Percentiles rank a stretch among this genome's conserved stretches.
phyloP scores from a whole-genome alignment of 2,329 filamentous ascomycete species.

The Cytospora paraplurivora region DNA sequence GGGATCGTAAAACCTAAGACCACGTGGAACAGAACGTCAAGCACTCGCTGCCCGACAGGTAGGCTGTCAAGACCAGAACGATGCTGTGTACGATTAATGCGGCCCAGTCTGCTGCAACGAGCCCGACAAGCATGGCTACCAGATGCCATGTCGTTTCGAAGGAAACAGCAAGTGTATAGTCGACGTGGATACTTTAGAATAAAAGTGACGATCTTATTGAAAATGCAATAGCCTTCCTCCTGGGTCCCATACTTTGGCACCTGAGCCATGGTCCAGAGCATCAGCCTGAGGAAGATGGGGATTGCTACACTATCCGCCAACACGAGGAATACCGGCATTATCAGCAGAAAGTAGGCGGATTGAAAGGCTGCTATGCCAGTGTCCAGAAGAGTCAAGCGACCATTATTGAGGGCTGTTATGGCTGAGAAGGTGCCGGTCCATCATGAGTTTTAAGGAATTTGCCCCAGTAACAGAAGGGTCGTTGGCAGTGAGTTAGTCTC shows the following conservation, averaged over 20 bases:
- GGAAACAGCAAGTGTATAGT: slow-evolving; percentile 68
- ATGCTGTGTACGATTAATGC: slow-evolving; percentile 57
- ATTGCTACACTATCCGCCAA: slow-evolving; percentile 56
- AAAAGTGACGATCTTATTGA: slow-evolving; percentile 46
- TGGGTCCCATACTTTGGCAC: slow-evolving; percentile 36
- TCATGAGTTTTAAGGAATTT: slow-evolving; percentile 50
- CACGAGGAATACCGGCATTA: slow-evolving; percentile 35
- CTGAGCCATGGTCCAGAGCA: slow-evolving; percentile 12
- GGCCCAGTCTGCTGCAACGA: slow-evolving; percentile 56
- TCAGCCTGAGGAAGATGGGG: slow-evolving; percentile 50
- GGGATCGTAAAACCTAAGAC: slow-evolving; percentile 11
- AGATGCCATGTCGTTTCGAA: slow-evolving; percentile 53
- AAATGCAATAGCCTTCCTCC: slow-evolving; percentile 41
- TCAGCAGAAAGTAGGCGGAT: slow-evolving; percentile 38
- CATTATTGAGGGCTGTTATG: slow-evolving; percentile 59
- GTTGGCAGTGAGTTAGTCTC: slow-evolving; percentile 40
- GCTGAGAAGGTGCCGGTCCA: slow-evolving; percentile 60
- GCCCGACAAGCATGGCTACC: slow-evolving; percentile 47
- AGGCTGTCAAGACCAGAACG: slow-evolving; percentile 47
- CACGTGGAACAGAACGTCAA: slow-evolving; percentile 57
- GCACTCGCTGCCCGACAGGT: slow-evolving; percentile 47
- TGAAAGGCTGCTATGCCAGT: slow-evolving; percentile 54
- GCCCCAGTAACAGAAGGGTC: slow-evolving; percentile 17
- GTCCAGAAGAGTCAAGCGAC: slow-evolving; percentile 57
- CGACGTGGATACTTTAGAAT: slow-evolving; percentile 59